Conservation (phyloP, 495 filamentous ascomycete genomes). For the Xylona heveae region DNA sequence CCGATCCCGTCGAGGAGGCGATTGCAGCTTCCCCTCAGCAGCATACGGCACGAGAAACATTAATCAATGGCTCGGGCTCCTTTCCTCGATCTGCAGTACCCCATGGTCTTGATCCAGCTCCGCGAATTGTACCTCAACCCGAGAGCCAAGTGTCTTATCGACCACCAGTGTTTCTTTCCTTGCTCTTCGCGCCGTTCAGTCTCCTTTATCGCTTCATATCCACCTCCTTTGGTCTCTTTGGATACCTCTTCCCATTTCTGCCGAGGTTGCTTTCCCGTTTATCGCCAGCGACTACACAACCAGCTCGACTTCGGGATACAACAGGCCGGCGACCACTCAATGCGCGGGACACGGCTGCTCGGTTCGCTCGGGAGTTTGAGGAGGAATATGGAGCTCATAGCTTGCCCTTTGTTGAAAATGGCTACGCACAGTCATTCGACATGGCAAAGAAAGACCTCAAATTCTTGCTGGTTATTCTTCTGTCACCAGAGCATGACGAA, state of each 20-base stretch:
- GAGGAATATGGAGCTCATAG: conserved; percentile 61
- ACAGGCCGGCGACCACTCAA: conserved; percentile 50
- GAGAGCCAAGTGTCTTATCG: conserved; percentile 38
- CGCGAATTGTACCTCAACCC: conserved; percentile 58
- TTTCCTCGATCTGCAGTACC: conserved; percentile 10
- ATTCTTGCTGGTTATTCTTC: conserved; percentile 63
- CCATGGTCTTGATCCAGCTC: conserved; percentile 36
- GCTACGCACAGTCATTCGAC: conserved; percentile 79
- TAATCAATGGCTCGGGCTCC: conserved; percentile 34
- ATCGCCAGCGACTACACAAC: conserved; percentile 8
- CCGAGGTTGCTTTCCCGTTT: conserved; percentile 38
- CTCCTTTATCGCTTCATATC: conserved; percentile 48
- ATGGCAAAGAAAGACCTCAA: conserved; percentile 75
- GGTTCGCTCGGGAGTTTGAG: conserved; percentile 82
- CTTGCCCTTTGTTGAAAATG: conserved; percentile 59
- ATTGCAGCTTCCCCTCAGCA: conserved; percentile 37
- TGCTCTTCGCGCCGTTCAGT: conserved; percentile 68
- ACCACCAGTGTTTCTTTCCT: conserved; percentile 48
- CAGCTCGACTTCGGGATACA: conserved; percentile 27
- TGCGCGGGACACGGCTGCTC: conserved; percentile 67
- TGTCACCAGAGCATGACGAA: conserved; percentile 87
- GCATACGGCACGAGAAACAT: conserved; percentile 42
- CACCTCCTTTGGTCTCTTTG: conserved; percentile 39
- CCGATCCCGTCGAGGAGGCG: conserved; percentile 62
- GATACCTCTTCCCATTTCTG: conserved; percentile 60